phyloP scores from a whole-genome alignment of 148 eudicot species.

The Bassia scoparia region DNA sequence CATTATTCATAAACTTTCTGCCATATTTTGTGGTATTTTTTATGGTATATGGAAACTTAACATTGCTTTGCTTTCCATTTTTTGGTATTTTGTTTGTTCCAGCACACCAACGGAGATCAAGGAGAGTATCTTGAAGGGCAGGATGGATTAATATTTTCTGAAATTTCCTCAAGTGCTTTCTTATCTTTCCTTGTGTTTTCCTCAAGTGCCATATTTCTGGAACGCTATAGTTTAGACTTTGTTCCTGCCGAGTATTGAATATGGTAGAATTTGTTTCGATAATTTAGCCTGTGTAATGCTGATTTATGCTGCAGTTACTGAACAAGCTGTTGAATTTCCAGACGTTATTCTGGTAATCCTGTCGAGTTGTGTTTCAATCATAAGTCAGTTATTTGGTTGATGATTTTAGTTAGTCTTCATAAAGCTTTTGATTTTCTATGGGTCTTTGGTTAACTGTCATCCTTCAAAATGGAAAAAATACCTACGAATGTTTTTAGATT shows the following conservation, averaged over 20 bases:
- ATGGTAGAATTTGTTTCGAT: not conserved
- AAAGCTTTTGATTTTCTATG: not conserved
- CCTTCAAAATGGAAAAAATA: not conserved
- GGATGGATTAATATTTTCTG: conserved; percentile 62
- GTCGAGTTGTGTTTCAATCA: not conserved
- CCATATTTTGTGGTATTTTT: not conserved
- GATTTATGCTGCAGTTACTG: not conserved
- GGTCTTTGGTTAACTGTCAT: not conserved
- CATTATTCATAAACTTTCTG: not conserved
- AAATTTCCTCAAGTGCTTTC: not conserved
- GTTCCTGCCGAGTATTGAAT: not conserved
- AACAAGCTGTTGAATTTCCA: not conserved
- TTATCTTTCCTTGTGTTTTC: not conserved
- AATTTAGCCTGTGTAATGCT: not conserved
- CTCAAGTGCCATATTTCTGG: not conserved
- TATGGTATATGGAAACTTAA: not conserved
- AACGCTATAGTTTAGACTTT: conserved; percentile 11
- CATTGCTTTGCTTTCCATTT: not conserved
- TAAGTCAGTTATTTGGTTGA: not conserved
- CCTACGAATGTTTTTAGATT: not conserved
- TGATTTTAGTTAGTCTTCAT: conserved; percentile 2
- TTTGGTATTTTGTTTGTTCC: conserved; percentile 27
- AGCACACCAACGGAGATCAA: conserved; percentile 92
- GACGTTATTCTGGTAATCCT: not conserved
- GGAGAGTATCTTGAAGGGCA: conserved; percentile 85